Percentiles rank a stretch among this genome's conserved stretches.
phyloP scores from a whole-genome alignment of 2,329 filamentous ascomycete species.

The Xylogone sp. region DNA sequence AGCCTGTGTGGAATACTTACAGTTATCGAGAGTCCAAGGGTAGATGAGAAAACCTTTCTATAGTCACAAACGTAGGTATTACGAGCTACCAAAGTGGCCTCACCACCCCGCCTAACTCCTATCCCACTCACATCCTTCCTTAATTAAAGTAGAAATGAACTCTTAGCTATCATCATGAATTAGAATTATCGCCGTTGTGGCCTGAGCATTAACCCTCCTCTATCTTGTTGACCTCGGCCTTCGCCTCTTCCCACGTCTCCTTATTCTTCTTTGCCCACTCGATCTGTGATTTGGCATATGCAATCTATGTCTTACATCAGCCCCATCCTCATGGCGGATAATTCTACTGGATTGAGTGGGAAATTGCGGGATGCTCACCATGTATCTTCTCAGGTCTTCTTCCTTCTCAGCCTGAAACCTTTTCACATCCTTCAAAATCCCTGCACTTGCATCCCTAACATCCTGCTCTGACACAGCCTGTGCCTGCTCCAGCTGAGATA shows the following conservation, averaged over 20 bases:
- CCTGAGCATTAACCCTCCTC: slow-evolving; percentile 32
- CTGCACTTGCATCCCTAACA: slow-evolving; percentile 86
- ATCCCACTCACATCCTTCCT: background rate
- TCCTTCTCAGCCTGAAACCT: slow-evolving; percentile 95
- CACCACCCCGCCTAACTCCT: background rate
- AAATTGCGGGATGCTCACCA: slow-evolving; percentile 64
- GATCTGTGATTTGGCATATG: slow-evolving; percentile 68
- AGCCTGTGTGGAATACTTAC: too few species aligned
- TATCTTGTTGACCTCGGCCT: slow-evolving; percentile 67
- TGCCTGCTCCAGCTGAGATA: slow-evolving; percentile 84
- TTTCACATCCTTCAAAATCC: slow-evolving; percentile 84
- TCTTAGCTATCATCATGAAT: background rate
- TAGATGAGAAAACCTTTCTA: background rate
- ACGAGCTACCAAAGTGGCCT: background rate
- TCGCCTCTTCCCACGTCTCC: slow-evolving; percentile 71
- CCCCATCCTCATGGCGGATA: background rate
- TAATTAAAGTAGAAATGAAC: background rate
- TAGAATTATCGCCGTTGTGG: slow-evolving; percentile 4
- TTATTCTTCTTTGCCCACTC: slow-evolving; percentile 73
- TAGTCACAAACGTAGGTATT: background rate
- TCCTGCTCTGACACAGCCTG: slow-evolving; percentile 84
- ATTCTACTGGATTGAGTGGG: slow-evolving; percentile 1
- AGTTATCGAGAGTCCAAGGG: too few species aligned
- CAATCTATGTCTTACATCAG: slow-evolving; percentile 46
- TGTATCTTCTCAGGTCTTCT: slow-evolving; percentile 87